Percentiles rank a stretch among this genome's conserved stretches.
Conservation (phyloP, 2,329 filamentous ascomycete genomes). For the Xylaria sp. region DNA sequence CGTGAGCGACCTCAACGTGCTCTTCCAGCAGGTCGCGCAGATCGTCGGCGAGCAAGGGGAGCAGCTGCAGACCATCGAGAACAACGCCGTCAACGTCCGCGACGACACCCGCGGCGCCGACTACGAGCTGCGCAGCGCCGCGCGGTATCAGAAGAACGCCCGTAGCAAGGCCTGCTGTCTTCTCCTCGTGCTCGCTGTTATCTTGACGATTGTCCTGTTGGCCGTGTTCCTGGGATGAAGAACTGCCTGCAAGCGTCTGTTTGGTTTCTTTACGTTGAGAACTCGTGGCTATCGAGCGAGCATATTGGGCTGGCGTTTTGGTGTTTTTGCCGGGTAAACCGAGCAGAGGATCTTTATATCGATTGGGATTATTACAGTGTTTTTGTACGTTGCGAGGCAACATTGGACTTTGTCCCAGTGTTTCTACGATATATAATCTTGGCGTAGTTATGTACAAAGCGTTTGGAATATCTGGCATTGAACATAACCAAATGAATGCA, state of each 20-base stretch:
- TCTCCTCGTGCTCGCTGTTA: constrained; percentile 84
- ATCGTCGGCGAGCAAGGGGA: constrained; percentile 95
- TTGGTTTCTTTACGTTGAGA: constrained; percentile 4
- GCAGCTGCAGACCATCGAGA: constrained; percentile 82
- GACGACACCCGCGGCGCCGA: constrained; percentile 86
- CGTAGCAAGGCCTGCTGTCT: constrained; percentile 94
- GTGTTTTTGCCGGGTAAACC: constrained; percentile 14
- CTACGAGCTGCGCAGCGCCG: constrained; percentile 81
- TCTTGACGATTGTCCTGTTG: constrained; percentile 86
- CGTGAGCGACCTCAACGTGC: constrained; percentile 92
- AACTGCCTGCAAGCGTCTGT: neutral
- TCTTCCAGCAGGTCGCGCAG: constrained; percentile 97
- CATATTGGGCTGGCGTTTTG: constrained; percentile 24
- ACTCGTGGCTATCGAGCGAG: constrained; percentile 14
- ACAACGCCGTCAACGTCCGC: constrained; percentile 84
- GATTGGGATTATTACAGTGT: neutral
- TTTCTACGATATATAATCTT: constrained; percentile 3
- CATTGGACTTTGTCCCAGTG: neutral
- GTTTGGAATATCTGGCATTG: neutral
- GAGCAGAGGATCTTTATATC: neutral
- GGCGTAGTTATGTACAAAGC: neutral
- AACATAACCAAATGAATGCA: neutral
- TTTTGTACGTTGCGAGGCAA: neutral
- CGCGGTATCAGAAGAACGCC: constrained; percentile 92
- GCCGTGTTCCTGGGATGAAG: constrained; percentile 80